Evolutionary conservation across 139 green algal genomes (phyloP).

Genomic region (Pseudopediastrum boryanum): DNA sequence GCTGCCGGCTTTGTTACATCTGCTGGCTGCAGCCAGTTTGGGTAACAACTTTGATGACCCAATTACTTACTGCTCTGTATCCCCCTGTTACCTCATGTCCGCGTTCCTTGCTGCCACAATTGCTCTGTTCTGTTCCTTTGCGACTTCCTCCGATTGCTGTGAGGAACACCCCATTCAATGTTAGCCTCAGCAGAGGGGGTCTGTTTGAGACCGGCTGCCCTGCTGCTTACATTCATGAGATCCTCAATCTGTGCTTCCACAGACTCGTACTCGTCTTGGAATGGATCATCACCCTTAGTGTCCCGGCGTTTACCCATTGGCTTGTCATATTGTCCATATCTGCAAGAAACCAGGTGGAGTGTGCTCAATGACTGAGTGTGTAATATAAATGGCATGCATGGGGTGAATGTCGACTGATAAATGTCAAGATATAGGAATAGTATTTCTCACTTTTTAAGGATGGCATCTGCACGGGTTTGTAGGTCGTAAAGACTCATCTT

Average conservation of each 20-base stretch:
- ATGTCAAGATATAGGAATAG: not conserved
- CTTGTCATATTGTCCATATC: conserved; percentile 80
- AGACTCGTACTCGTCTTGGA: conserved; percentile 67
- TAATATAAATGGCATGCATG: not conserved
- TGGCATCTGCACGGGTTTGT: conserved; percentile 41
- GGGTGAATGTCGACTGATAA: not conserved
- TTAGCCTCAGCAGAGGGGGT: not conserved
- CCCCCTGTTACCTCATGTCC: conserved; percentile 63
- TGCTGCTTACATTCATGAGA: conserved; percentile 65
- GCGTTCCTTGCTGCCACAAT: conserved; percentile 79
- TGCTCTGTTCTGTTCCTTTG: conserved; percentile 77
- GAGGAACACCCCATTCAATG: conserved; percentile 17
- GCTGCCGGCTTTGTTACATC: no score
- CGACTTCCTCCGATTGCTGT: conserved; percentile 74
- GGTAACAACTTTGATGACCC: no score
- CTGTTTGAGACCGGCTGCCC: not conserved
- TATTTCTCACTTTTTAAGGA: conserved; percentile 56
- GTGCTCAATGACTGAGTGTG: not conserved
- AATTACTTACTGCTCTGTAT: not conserved
- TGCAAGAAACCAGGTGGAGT: conserved; percentile 21
- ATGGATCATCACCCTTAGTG: conserved; percentile 67
- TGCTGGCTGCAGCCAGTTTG: no score
- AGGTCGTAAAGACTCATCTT: conserved; percentile 56
- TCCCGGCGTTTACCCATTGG: conserved; percentile 37
- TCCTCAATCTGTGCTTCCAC: conserved; percentile 68